Percentiles rank a stretch among this genome's conserved stretches.
phyloP scores from a whole-genome alignment of 805 yeast genomes.

The Zygosaccharomyces pseudorouxii region DNA sequence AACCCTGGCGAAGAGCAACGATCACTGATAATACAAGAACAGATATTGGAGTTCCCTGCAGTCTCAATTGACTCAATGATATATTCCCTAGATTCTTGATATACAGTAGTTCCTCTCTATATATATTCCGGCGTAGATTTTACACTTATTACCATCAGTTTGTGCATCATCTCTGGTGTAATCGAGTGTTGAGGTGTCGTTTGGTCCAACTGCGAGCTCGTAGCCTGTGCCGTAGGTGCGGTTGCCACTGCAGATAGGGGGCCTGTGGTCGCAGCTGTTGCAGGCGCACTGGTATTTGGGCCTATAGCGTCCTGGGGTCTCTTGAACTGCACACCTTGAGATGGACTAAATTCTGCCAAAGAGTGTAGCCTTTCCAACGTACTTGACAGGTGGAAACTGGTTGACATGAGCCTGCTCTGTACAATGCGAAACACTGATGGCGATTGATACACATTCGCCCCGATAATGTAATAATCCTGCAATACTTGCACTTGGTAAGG shows the following conservation, averaged over 20 bases:
- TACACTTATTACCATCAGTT: slow-evolving; percentile 30
- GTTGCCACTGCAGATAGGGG: slow-evolving; percentile 12
- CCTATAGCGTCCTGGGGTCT: slow-evolving; percentile 11
- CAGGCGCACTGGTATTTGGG: slow-evolving; percentile 14
- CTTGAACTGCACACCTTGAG: slow-evolving; percentile 45
- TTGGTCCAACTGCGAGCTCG: slow-evolving; percentile 15
- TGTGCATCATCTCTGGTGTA: slow-evolving; percentile 32
- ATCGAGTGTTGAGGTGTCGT: slow-evolving; percentile 15
- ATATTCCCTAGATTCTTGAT: too few relatives aligned
- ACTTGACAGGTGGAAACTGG: slow-evolving; percentile 40
- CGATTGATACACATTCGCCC: slow-evolving; percentile 89
- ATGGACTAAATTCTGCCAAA: slow-evolving; percentile 53
- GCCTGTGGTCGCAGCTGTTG: slow-evolving; percentile 12
- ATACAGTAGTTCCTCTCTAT: slow-evolving; percentile 4
- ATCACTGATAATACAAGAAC: neutral
- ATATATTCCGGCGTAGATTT: slow-evolving; percentile 33
- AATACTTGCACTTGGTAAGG: slow-evolving; percentile 41
- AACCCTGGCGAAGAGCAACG: neutral
- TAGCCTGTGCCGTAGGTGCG: slow-evolving; percentile 14
- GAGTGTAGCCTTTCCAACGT: slow-evolving; percentile 45
- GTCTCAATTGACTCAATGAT: neutral
- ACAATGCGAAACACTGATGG: slow-evolving; percentile 71
- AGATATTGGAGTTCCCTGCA: neutral
- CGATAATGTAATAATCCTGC: slow-evolving; percentile 81
- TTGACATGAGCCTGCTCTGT: slow-evolving; percentile 60